Evolutionary conservation across 208 protist genomes (phyloP).

Genomic region (Vickermania ingenoplastis): DNA sequence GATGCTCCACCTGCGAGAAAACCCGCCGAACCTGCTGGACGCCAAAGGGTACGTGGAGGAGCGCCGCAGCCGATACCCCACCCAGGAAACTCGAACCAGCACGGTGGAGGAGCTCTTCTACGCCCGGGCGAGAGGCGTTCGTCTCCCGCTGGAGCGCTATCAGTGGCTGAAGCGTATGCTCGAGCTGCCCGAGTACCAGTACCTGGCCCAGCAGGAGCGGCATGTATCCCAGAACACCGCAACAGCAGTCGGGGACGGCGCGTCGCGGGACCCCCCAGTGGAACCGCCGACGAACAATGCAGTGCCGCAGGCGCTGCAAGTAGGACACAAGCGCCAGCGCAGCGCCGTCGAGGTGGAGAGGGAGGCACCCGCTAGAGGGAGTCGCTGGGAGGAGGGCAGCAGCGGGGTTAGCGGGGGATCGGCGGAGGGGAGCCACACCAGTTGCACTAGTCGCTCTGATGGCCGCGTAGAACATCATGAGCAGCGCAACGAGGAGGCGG

Average conservation of each 20-base stretch:
- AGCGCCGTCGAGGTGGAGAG: too few species aligned
- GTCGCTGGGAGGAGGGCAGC: too few species aligned
- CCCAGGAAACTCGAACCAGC: constrained; percentile 48
- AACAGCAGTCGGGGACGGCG: too few species aligned
- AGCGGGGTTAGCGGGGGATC: too few species aligned
- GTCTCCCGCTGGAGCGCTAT: constrained; percentile 63
- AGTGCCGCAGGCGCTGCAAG: constrained; percentile 58
- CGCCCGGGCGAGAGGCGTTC: constrained; percentile 62
- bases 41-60: constrained; percentile 49
- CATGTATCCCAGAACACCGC: not conserved
- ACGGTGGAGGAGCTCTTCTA: constrained; percentile 87
- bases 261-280: too few species aligned
- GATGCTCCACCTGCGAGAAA: constrained; percentile 69
- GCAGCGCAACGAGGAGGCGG: too few species aligned
- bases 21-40: constrained; percentile 76
- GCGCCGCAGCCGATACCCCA: constrained; percentile 70
- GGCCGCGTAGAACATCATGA: too few species aligned
- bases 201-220: not conserved
- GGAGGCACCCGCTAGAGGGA: too few species aligned
- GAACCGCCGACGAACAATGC: constrained; percentile 55
- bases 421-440: too few species aligned
- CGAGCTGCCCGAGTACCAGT: not conserved
- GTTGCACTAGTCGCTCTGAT: too few species aligned
- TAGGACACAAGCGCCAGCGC: too few species aligned
- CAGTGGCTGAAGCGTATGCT: constrained; percentile 72